Percentiles rank a stretch among this genome's conserved stretches.
Conservation (phyloP, 2,329 filamentous ascomycete genomes). For the Colletotrichum tanaceti region DNA sequence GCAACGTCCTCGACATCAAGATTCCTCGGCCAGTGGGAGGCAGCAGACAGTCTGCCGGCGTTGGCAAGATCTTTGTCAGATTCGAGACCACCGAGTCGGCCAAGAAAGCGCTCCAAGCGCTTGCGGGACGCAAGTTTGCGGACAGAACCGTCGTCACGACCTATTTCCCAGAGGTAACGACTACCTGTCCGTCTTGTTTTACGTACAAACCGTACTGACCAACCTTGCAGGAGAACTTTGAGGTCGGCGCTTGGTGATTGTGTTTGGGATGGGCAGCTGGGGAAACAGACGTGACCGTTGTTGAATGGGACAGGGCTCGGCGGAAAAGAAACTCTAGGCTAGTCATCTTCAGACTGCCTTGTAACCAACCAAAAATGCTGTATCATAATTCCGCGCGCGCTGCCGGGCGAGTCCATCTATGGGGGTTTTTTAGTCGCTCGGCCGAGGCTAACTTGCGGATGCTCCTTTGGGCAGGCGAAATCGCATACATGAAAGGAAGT, state of each 20-base stretch:
- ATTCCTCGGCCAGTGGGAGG: constrained; percentile 88
- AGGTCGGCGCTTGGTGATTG: constrained; percentile 84
- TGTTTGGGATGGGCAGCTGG: constrained; percentile 10
- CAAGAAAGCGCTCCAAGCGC: constrained; percentile 84
- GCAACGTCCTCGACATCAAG: constrained; percentile 87
- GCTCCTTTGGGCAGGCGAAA: constrained; percentile 5
- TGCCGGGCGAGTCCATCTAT: constrained; percentile 13
- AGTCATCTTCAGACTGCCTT: constrained; percentile 27
- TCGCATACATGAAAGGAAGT: neutral
- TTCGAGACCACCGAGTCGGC: constrained; percentile 83
- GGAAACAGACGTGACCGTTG: constrained; percentile 1
- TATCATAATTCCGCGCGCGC: constrained; percentile 34
- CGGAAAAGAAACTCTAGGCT: constrained; percentile 26
- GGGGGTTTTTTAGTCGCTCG: constrained; percentile 16
- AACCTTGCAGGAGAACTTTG: constrained; percentile 86
- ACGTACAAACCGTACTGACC: constrained; percentile 46
- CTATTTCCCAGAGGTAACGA: constrained; percentile 88
- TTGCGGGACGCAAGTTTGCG: constrained; percentile 95
- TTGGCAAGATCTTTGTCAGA: constrained; percentile 98
- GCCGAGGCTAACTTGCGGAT: constrained; percentile 2
- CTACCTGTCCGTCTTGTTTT: neutral
- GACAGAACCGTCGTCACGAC: constrained; percentile 96
- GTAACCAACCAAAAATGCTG: constrained; percentile 32
- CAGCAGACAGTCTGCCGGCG: constrained; percentile 84
- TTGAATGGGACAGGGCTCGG: constrained; percentile 15